Evolutionary conservation across 148 eudicot genomes (phyloP).

Genomic region (Polygonum maritimum): DNA sequence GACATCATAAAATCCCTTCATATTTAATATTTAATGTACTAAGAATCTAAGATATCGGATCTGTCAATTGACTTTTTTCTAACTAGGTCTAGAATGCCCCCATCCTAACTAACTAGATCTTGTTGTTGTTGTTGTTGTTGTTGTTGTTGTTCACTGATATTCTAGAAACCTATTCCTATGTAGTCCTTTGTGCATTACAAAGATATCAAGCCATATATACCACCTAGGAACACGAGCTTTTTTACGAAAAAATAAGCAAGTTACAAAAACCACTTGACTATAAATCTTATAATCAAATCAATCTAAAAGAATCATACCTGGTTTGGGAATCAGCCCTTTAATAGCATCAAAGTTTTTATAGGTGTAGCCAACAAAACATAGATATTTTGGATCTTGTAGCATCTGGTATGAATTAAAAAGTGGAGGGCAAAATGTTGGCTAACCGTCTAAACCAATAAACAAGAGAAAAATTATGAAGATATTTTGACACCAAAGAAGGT

Average conservation of each 20-base stretch:
- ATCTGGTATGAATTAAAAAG: slow-evolving; percentile 29
- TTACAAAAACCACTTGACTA: not conserved
- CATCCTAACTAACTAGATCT: no score
- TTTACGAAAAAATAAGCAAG: not conserved
- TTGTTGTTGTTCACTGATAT: no score
- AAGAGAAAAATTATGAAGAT: not conserved
- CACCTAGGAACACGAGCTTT: not conserved
- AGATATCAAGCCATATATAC: not conserved
- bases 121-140: no score
- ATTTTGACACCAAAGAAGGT: not conserved
- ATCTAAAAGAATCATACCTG: slow-evolving; percentile 31
- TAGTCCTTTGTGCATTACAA: not conserved
- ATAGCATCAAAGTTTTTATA: slow-evolving; percentile 95
- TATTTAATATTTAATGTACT: no score
- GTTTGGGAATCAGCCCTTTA: slow-evolving; percentile 56
- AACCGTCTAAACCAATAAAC: not conserved
- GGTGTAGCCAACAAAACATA: slow-evolving; percentile 94
- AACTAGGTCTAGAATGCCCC: no score
- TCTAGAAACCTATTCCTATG: not conserved
- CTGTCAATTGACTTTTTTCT: no score
- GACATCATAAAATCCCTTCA: no score
- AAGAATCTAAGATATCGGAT: no score
- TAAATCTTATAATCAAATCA: not conserved
- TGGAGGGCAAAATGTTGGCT: not conserved
- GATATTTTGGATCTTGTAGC: slow-evolving; percentile 57